Base-by-base conservation (phyloP, 2,329 filamentous ascomycete species). In the Fusarium circinatum region DNA sequence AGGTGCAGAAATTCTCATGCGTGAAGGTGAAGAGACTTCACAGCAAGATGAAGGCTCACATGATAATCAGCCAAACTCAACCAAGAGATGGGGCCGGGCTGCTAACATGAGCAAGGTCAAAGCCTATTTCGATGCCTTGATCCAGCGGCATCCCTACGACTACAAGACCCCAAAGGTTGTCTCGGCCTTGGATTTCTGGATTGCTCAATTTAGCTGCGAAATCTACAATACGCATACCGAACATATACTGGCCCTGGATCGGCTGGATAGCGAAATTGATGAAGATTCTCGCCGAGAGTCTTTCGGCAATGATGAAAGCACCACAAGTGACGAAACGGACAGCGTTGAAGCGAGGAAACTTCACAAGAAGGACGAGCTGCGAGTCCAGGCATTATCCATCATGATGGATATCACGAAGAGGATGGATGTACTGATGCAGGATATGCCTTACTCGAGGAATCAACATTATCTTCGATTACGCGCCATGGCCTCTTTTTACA, bases 1-100 rank as follows among this genome's bases (percentile, higher is more conserved):
- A 49, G 95, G 94, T 2, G 94, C 94, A 5, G 95, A 98, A 82
- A 89, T 98, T 26, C 83, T 98, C 63, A 90, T 97, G 83, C 89
- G 92, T 22, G 83, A 86, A 34, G 86, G 86, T 12, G 84, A 87
- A 68, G 78, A 83, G 78, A 74, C 75, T 12, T 44, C 28, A 18
- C 60, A 28, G 24, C 65, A 63, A 32, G 65, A 74, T 58, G 48
- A 52, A 36, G 47, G 47, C 6, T 24, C 47, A 9, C n/a, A 57
- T 22, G 55, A 61, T 38, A 18, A 63, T 17, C 32, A 57, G 15
- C 24, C 59, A 13, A 26, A 45, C 24, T 14, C 47, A 14, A 49
- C 58, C 48, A 70, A 32, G 70, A 74, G 47, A 76, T 87, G 86
- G 86, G 86, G 85, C 41, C 79, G 80, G 1, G 81, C 85, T 2